A percentile compares a stretch with the other conserved stretches of the same genome.
Conservation (phyloP, 495 filamentous ascomycete species). For the Podospora didyma region DNA sequence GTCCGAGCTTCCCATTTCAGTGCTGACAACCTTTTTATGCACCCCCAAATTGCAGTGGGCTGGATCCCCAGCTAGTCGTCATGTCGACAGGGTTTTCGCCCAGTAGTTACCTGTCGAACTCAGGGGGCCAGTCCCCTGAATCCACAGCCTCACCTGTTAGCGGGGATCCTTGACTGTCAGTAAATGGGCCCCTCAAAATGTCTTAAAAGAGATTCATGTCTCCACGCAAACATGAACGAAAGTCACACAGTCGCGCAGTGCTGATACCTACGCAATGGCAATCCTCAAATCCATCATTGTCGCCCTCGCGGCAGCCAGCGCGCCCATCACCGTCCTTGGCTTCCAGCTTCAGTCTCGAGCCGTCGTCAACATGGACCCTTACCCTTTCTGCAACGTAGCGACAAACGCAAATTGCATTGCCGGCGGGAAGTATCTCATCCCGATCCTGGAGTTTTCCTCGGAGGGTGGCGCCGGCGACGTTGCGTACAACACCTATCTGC, state of each 20-base stretch:
- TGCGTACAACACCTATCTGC: slow-evolving; percentile 8
- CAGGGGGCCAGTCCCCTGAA: too few relatives aligned
- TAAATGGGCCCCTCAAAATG: too few relatives aligned
- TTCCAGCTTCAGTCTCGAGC: slow-evolving; percentile 3
- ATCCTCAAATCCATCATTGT: not conserved
- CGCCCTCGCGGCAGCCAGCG: not conserved
- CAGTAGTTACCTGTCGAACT: too few relatives aligned
- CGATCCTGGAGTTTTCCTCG: slow-evolving; percentile 9
- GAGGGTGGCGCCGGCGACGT: slow-evolving; percentile 4
- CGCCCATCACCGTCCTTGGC: not conserved
- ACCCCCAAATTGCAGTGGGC: too few relatives aligned
- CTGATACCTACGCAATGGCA: not conserved
- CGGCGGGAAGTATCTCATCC: slow-evolving; percentile 12
- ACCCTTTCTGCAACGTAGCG: slow-evolving; percentile 11
- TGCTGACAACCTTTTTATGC: too few relatives aligned
- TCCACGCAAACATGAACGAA: not conserved
- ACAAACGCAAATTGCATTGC: slow-evolving; percentile 9
- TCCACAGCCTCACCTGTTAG: too few relatives aligned
- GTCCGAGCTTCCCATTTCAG: too few relatives aligned
- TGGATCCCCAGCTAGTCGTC: too few relatives aligned
- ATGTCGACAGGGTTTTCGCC: too few relatives aligned
- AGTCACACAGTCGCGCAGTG: not conserved
- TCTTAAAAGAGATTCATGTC: too few relatives aligned
- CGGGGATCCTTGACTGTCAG: too few relatives aligned
- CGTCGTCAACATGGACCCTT: slow-evolving; percentile 8